Evolutionary conservation across 1,139 yeast species (phyloP).

Genomic region (Scheffersomyces parashehatae): DNA sequence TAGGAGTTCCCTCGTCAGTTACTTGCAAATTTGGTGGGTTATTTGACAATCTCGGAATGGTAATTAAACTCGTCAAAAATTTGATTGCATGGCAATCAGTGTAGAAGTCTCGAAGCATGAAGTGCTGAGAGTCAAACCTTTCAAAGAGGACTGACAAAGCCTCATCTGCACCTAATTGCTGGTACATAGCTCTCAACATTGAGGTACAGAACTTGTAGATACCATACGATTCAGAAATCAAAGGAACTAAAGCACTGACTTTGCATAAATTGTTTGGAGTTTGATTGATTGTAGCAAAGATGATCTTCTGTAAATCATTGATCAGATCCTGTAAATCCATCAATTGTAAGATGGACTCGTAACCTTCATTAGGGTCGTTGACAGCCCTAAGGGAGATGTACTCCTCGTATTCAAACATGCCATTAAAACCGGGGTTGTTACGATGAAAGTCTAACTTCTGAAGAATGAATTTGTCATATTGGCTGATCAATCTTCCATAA

Average conservation of each 20-base stretch:
- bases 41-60: conserved; percentile 77
- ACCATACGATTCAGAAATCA: conserved; percentile 92
- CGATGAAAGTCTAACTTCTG: conserved; percentile 82
- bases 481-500: conserved; percentile 75
- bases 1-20: conserved; percentile 32
- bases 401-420: conserved; percentile 95
- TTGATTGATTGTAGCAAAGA: conserved; percentile 72
- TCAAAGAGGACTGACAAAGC: conserved; percentile 75
- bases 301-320: conserved; percentile 74
- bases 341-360: conserved; percentile 81
- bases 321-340: conserved; percentile 85
- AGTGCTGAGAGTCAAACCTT: conserved; percentile 78
- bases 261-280: conserved; percentile 75
- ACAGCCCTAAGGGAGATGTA: conserved; percentile 85
- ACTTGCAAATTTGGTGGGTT: conserved; percentile 68
- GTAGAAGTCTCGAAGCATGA: conserved; percentile 77
- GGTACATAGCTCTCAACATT: conserved; percentile 87
- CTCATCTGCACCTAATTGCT: conserved; percentile 73
- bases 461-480: conserved; percentile 69
- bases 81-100: conserved; percentile 88
- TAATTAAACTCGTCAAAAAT: conserved; percentile 78
- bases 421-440: conserved; percentile 85
- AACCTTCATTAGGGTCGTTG: conserved; percentile 94
- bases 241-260: conserved; percentile 84
- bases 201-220: conserved; percentile 86